Evolutionary conservation across 169 alveolate species (phyloP), one percentile per base, ranked within the genome.

Genomic region (Plasmodium sp.): DNA sequence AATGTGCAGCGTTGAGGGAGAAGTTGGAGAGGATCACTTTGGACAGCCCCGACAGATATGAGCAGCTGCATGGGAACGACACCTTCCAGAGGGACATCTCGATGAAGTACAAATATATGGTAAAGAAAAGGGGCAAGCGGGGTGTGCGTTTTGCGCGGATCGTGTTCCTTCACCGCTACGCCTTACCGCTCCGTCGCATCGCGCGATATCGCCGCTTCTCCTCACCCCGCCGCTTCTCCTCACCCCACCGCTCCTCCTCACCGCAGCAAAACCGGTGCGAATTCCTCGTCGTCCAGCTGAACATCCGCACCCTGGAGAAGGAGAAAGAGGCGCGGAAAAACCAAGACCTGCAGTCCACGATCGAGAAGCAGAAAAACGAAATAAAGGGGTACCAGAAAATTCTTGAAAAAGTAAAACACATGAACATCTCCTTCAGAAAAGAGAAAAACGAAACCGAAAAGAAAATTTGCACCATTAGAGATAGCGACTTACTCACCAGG

Each of bases 331-430:
- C 27, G 0, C 16, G 41, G 77, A 88, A 88, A 31, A 88, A 88
- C 36, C 62, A 43, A 79, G 84, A 79, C 39, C 41, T 88, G 27
- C 82, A 79, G 34, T 27, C 36, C 41, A 88, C 73, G 14, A 88
- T 56, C 45, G 74, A 77, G 4, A 88, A 80, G 73, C 88, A 88
- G 73, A 88, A 88, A 34, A 80, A 81, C 73, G 94, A 88, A 88
- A 88, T 88, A 34, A 80, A 88, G 6, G 88, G 94, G 5, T 88
- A 88, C 41, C 71, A 79, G 75, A 79, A 88, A 80, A 88, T 88
- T 74, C 72, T 88, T 41, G 94, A 88, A 81, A 71, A 56, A 58
- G 5, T 88, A 41, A 88, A 88, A 88, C 62, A 71, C 80, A 58
- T 79, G 62, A 88, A 67, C 39, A 54, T 80, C 51, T 41, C 82